phyloP scores from a whole-genome alignment of 2,329 filamentous ascomycete genomes.

The Cladosporium colombiae region DNA sequence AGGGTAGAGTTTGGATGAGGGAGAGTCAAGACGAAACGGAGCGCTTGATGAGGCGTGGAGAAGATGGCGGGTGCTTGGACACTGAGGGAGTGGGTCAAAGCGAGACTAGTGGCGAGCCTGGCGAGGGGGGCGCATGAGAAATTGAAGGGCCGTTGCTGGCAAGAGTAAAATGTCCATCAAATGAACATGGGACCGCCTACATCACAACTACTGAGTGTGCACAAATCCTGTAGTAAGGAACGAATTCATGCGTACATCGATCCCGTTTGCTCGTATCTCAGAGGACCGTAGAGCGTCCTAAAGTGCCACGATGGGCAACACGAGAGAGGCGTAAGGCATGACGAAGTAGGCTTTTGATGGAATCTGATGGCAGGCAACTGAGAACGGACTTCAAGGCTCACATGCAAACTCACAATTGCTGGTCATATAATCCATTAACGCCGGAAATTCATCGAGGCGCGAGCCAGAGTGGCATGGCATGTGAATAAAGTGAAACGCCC shows the following conservation, averaged over 20 bases:
- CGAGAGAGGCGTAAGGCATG: neutral
- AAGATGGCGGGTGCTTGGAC: neutral
- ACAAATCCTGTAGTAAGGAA: neutral
- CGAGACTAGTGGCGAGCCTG: neutral
- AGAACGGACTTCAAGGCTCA: neutral
- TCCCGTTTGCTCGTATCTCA: neutral
- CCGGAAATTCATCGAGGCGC: neutral
- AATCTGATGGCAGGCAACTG: neutral
- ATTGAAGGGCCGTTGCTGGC: neutral
- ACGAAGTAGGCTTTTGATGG: neutral
- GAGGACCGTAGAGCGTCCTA: neutral
- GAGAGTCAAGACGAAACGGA: conserved; percentile 8
- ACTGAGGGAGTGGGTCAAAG: neutral
- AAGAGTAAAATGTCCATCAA: neutral
- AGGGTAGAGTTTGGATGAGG: conserved; percentile 12
- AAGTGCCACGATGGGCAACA: neutral
- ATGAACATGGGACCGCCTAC: neutral
- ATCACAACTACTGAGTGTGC: neutral
- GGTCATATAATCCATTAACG: neutral
- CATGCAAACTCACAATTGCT: neutral
- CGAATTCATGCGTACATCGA: neutral
- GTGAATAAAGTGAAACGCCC: neutral
- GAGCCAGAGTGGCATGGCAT: neutral
- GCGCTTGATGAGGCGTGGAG: neutral
- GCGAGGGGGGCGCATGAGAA: neutral